Percentiles rank a stretch among this genome's conserved stretches.
phyloP scores from a whole-genome alignment of 331 rosid genomes.

The Erythrophleum ivorense region DNA sequence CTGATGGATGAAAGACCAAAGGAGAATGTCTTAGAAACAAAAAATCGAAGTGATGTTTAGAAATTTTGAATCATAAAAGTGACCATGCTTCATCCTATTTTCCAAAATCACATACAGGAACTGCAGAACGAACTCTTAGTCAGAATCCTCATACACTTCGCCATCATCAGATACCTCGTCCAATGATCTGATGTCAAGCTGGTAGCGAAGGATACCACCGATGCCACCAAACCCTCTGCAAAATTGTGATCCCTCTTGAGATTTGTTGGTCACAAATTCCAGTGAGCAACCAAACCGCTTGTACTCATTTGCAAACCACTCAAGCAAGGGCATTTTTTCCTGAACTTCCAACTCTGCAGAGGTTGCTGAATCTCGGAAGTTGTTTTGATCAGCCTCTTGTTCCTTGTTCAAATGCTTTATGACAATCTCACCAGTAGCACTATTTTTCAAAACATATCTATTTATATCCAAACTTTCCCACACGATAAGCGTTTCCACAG shows the following conservation, averaged over 20 bases:
- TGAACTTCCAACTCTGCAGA: conserved; percentile 65
- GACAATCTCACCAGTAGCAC: conserved; percentile 55
- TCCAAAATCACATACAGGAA: conserved; percentile 30
- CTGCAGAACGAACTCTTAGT: conserved; percentile 39
- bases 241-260: conserved; percentile 82
- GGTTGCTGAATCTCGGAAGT: conserved; percentile 55
- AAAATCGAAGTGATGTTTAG: conserved; percentile 27
- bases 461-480: conserved; percentile 74
- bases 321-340: conserved; percentile 69
- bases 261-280: conserved; percentile 75
- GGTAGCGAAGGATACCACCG: conserved; percentile 78
- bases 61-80: conserved; percentile 6
- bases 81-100: conserved; percentile 21
- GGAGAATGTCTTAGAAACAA: conserved; percentile 14
- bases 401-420: conserved; percentile 71
- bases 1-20: background rate
- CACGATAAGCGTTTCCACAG: conserved; percentile 70
- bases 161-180: conserved; percentile 71
- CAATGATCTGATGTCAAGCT: conserved; percentile 71
- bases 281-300: conserved; percentile 63
- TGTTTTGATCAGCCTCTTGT: conserved; percentile 56
- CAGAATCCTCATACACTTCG: conserved; percentile 58
- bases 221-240: conserved; percentile 82
- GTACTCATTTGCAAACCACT: conserved; percentile 79
- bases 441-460: conserved; percentile 60